Base-by-base conservation (phyloP, 192 early-diverging fungal species). In the Coemansia sp. region DNA sequence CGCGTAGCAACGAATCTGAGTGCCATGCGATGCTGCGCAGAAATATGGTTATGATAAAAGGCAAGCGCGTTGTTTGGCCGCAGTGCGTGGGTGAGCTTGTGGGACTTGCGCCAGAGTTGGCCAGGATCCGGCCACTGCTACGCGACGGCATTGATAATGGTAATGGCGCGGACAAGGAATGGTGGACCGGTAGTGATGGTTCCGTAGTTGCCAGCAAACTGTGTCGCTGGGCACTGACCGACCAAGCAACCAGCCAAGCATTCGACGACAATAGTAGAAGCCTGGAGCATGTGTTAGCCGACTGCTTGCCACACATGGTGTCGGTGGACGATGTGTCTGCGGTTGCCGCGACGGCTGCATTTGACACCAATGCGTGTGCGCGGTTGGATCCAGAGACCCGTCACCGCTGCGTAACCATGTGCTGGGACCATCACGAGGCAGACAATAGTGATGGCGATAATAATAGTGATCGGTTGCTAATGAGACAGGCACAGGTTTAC, bases 311-410 rank as follows among this genome's bases (percentile, higher is more conserved):
- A 12, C 47, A 40, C 5, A 15, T 68, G 38, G 9, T 23, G 3
- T 50, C 49, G 11, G 43, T 38, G 18, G 50, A 67, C 11, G 77
- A 79, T 26, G 10, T 48, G 19, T 45, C n/a, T 2, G 40, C 18
- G 4, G 56, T 79, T 3, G 65, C 49, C 8, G 26, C 15, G 11
- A 40, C 26, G 9, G 39, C 70, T 23, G 68, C 68, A 16, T 79
- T 70, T 54, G 65, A 67, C 56, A 2, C 42, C 12, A 39, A 38
- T 37, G 38, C 45, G 12, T 63, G 69, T 16, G 49, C 18, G 6
- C 15, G 40, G 1, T 47, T 79, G 54, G 65, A 39, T 9, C 19
- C 58, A 8, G 65, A 26, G 6, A 42, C 59, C 10, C 75, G 75
- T 21, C 15, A 38, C 10, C 42, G 64, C 3, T 26, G 65, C 15